These are phyloP conservation scores for Euphorbia celastroides DNA, from an alignment of 441 rosid genomes.

Conservation along the genomic window DNA sequence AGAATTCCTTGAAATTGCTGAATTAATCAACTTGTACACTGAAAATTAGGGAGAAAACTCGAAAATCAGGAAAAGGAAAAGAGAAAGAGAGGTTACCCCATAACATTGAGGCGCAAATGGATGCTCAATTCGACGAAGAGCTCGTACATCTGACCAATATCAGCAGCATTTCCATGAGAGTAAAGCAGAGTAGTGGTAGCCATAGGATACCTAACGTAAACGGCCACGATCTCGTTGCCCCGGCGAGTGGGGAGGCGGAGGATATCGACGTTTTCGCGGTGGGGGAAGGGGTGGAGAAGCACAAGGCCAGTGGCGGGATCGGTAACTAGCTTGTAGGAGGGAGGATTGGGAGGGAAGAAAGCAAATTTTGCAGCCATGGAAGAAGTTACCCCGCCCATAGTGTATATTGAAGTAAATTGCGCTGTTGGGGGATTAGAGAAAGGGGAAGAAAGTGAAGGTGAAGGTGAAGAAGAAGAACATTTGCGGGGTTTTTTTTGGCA, in stretches of 20 bases:
- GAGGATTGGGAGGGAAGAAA: slow-evolving; percentile 93
- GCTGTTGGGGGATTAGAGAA: neutral
- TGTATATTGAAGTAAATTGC: neutral
- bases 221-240: slow-evolving; percentile 79
- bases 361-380: slow-evolving; percentile 98
- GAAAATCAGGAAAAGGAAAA: slow-evolving; percentile 8
- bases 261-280: slow-evolving; percentile 86
- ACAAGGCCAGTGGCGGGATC: slow-evolving; percentile 77
- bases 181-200: slow-evolving; percentile 85
- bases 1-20: slow-evolving; percentile 6
- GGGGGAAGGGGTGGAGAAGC: slow-evolving; percentile 73
- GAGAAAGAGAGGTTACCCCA: slow-evolving; percentile 55
- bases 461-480: slow-evolving; percentile 14
- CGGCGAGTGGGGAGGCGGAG: slow-evolving; percentile 67
- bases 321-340: slow-evolving; percentile 74
- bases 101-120: slow-evolving; percentile 81
- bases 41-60: neutral
- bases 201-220: slow-evolving; percentile 79
- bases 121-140: slow-evolving; percentile 92
- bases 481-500: neutral
- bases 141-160: slow-evolving; percentile 99
- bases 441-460: slow-evolving; percentile 4
- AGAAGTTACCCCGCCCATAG: slow-evolving; percentile 95
- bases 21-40: neutral
- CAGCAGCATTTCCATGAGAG: slow-evolving; percentile 99